Base-by-base conservation (phyloP, 257 asterid genomes). In the Osmanthus fragrans region DNA sequence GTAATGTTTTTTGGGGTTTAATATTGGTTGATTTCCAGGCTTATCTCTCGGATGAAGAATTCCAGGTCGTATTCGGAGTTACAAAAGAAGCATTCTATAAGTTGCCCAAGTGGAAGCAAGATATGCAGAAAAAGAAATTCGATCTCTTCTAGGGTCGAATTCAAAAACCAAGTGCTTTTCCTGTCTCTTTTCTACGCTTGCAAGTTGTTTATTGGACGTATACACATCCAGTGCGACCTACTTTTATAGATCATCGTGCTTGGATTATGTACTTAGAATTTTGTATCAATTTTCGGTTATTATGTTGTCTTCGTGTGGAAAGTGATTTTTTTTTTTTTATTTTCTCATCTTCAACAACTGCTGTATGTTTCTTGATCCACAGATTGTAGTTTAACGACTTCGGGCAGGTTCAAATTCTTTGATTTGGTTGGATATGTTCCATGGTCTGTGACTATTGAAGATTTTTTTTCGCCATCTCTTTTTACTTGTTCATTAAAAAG, bases 91-190 rank as follows among this genome's bases (percentile, higher is more conserved):
- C 91, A 72, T 92, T 92, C 84, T 87, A 86, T 64, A 92, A 89
- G 86, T 21, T 89, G 78, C 97, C 98, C 2, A 92, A 89, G 84
- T 94, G 98, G 98, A 94, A 94, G 91, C 98, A 94, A 82, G 98
- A 92, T 86, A 84, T 89, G 92, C 81, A 25, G 72, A 94, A 94
- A 75, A 94, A 74, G 96, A 94, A 92, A 89, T 94, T 84, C 40
- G 97, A 90, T 84, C 97, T 94, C 86, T 94, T 94, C 88, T 94
- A 88, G 86, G 30, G 68, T 70, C 64, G 45, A 34, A 13, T 63
- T 68, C 65, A 63, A 30, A 54, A 80, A 51, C 51, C 67, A 74
- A 76, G 72, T 74, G 77, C 77, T 60, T 34, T 67, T 74, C 39
- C 13, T 36, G 32, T 36, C 29, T 58, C 74, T 47, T 39, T 34